Evolutionary conservation across 345 rosid species (phyloP).

Genomic region (Sonneratia caseolaris): DNA sequence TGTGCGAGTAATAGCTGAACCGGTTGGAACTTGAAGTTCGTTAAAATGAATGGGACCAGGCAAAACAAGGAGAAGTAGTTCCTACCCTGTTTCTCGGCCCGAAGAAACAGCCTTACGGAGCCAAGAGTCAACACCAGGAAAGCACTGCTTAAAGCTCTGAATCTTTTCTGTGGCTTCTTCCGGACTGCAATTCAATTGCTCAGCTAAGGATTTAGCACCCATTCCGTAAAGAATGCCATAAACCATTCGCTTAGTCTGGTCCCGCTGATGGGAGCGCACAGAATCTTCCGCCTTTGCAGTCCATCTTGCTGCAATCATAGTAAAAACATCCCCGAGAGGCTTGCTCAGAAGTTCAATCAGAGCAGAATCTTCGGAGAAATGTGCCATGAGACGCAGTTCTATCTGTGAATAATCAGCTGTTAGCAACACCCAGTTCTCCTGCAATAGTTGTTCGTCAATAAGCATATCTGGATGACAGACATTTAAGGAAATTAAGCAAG

Average conservation of each 20-base stretch:
- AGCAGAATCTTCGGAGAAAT: constrained; percentile 76
- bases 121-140: constrained; percentile 88
- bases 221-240: constrained; percentile 97
- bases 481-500: background rate
- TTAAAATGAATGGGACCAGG: background rate
- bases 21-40: background rate
- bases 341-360: constrained; percentile 65
- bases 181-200: constrained; percentile 72
- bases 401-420: constrained; percentile 97
- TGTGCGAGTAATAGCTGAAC: background rate
- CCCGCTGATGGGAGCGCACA: constrained; percentile 58
- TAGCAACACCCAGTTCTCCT: constrained; percentile 85
- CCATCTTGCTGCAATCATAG: constrained; percentile 86
- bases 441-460: constrained; percentile 12
- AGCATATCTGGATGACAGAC: background rate
- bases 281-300: constrained; percentile 61
- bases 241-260: constrained; percentile 83
- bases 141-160: constrained; percentile 62
- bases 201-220: constrained; percentile 86
- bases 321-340: constrained; percentile 82
- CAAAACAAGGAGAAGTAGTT: background rate
- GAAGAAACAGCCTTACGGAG: constrained; percentile 52
- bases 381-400: constrained; percentile 90
- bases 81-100: constrained; percentile 77
- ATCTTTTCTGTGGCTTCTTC: constrained; percentile 85